Evolutionary conservation across 2,329 filamentous ascomycete species (phyloP).

Genomic region (Teratosphaeria viscida): DNA sequence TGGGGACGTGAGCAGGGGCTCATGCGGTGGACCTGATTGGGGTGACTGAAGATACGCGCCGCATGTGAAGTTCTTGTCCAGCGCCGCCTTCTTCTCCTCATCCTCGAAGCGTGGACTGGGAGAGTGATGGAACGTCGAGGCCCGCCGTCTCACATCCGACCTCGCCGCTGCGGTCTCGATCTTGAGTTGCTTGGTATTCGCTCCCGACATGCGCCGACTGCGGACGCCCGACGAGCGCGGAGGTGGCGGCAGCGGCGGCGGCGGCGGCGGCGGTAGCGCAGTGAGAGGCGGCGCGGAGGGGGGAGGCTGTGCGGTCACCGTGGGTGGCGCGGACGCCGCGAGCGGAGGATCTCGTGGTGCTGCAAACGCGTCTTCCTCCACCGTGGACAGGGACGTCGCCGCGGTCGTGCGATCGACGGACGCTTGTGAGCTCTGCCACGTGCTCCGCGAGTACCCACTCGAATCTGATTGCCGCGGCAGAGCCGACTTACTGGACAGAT

Average conservation of each 20-base stretch:
- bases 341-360: not conserved
- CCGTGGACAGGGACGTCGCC: constrained; percentile 59
- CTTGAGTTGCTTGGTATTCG: constrained; percentile 68
- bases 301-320: constrained; percentile 3
- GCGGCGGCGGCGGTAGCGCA: constrained; percentile 25
- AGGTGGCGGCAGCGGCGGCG: constrained; percentile 24
- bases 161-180: constrained; percentile 59
- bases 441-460: constrained; percentile 64
- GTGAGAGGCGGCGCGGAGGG: constrained; percentile 6
- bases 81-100: constrained; percentile 11
- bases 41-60: constrained; percentile 12
- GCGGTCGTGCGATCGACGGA: constrained; percentile 51
- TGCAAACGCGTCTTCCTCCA: constrained; percentile 50
- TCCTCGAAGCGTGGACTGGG: constrained; percentile 15
- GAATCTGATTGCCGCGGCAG: constrained; percentile 72
- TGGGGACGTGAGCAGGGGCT: constrained; percentile 20
- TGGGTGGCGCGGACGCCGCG: not conserved
- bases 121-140: constrained; percentile 23
- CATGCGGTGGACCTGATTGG: constrained; percentile 17
- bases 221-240: constrained; percentile 28
- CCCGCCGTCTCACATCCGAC: constrained; percentile 20
- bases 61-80: constrained; percentile 12
- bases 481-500: constrained; percentile 54
- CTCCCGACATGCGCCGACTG: constrained; percentile 67
- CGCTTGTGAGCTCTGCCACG: constrained; percentile 62